Percentiles rank a stretch among this genome's conserved stretches.
Evolutionary conservation across 2,329 filamentous ascomycete genomes (phyloP).

Genomic region (Shiraia sp.): DNA sequence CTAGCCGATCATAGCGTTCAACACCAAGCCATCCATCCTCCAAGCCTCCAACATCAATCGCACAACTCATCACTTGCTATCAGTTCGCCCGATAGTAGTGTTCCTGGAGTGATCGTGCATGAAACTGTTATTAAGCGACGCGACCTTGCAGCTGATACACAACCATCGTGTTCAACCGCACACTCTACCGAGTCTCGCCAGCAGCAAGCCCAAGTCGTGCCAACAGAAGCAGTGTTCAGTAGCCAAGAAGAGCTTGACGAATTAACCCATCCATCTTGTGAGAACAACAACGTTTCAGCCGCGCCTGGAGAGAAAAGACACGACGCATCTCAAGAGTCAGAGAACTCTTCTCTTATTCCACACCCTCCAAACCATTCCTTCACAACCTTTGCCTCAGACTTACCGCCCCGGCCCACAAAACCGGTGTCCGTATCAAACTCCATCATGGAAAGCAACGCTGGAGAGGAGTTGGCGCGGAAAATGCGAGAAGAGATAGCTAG

Average conservation of each 20-base stretch:
- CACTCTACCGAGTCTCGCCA: conserved; percentile 12
- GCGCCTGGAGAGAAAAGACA: conserved; percentile 24
- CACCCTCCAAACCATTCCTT: conserved; percentile 29
- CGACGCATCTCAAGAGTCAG: conserved; percentile 39
- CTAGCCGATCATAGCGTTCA: conserved; percentile 10
- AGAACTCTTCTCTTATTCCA: conserved; percentile 23
- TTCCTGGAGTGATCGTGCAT: neutral
- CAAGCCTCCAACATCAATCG: conserved; percentile 12
- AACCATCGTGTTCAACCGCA: conserved; percentile 1
- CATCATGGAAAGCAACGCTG: conserved; percentile 19
- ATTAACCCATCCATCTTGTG: conserved; percentile 20
- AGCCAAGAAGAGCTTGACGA: conserved; percentile 22
- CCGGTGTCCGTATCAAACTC: conserved; percentile 16
- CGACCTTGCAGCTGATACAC: conserved; percentile 1
- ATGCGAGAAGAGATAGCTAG: conserved; percentile 15
- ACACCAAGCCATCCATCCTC: conserved; percentile 15
- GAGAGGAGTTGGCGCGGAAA: conserved; percentile 6
- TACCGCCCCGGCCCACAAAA: conserved; percentile 23
- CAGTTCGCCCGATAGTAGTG: neutral
- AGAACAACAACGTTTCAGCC: conserved; percentile 6
- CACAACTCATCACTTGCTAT: neutral
- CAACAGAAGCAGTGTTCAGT: conserved; percentile 12
- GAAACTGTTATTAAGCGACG: conserved; percentile 1
- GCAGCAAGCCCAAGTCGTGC: conserved; percentile 32
- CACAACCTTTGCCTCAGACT: conserved; percentile 17